phyloP scores from a whole-genome alignment of 306 rosid genomes.

The Corylus americana region DNA sequence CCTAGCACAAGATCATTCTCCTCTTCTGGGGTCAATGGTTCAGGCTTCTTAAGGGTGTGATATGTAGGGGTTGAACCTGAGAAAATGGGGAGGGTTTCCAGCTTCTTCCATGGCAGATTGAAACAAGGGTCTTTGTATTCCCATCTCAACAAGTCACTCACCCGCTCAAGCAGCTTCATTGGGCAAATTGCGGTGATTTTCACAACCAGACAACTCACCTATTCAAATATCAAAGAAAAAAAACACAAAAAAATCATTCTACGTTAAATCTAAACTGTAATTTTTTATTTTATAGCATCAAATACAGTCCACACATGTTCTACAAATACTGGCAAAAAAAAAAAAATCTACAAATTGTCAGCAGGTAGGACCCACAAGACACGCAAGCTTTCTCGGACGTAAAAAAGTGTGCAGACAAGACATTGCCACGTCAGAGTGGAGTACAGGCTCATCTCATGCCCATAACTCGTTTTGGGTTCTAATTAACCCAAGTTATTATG shows the following conservation, averaged over 20 bases:
- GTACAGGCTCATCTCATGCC: no score
- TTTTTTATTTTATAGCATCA: no score
- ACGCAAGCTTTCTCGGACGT: no score
- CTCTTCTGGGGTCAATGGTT: conserved; percentile 59
- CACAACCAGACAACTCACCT: conserved; percentile 70
- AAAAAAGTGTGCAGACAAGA: no score
- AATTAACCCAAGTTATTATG: no score
- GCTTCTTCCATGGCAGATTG: conserved; percentile 85
- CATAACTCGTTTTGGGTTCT: no score
- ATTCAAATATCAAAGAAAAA: background rate
- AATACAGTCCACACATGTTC: no score
- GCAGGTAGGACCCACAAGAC: no score
- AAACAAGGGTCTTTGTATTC: conserved; percentile 65
- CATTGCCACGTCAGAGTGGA: no score
- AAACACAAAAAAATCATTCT: background rate
- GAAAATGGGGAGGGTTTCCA: conserved; percentile 66
- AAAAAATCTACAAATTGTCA: no score
- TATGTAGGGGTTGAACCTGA: conserved; percentile 62
- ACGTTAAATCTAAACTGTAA: no score
- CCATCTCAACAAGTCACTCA: conserved; percentile 89
- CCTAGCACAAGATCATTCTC: conserved; percentile 64
- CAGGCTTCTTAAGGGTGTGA: conserved; percentile 63
- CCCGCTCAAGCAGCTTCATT: conserved; percentile 54
- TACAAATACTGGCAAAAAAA: no score
- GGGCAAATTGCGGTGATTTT: conserved; percentile 93